phyloP scores from a whole-genome alignment of 192 early-diverging fungal species.

The Coemansia asiatica region DNA sequence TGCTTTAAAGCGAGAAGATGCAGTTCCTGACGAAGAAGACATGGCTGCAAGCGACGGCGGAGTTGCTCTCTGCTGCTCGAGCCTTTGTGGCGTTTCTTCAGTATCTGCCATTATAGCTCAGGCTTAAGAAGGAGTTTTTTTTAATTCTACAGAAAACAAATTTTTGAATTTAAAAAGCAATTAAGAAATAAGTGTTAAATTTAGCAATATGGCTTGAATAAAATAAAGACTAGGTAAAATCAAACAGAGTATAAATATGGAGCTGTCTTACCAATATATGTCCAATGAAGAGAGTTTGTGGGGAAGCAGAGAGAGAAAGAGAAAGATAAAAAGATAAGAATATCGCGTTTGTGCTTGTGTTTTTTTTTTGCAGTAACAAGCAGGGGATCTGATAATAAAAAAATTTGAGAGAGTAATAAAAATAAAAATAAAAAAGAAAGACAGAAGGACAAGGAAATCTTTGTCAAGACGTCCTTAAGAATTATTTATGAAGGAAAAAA shows the following conservation, averaged over 20 bases:
- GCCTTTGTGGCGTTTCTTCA: neutral
- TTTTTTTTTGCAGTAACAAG: neutral
- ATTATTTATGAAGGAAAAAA: no score
- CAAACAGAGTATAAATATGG: no score
- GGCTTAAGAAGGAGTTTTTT: neutral
- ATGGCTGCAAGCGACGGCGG: neutral
- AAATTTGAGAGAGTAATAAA: neutral
- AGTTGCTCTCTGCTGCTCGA: neutral
- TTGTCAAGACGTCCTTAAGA: no score
- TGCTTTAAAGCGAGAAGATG: conserved; percentile 35
- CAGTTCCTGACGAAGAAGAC: conserved; percentile 11
- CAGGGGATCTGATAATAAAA: neutral
- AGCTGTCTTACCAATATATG: no score
- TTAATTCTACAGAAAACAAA: neutral
- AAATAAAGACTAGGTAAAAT: no score
- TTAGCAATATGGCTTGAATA: no score
- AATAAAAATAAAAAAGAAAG: neutral
- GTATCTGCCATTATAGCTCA: neutral
- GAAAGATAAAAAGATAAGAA: neutral
- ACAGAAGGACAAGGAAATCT: neutral
- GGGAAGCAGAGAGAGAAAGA: neutral
- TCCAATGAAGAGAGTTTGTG: no score
- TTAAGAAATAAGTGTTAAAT: no score
- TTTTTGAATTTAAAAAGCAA: neutral
- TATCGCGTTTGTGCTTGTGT: neutral